Evolutionary conservation across 1,284 basidiomycete species (phyloP).

Genomic region (Heterobasidion parviporum): DNA sequence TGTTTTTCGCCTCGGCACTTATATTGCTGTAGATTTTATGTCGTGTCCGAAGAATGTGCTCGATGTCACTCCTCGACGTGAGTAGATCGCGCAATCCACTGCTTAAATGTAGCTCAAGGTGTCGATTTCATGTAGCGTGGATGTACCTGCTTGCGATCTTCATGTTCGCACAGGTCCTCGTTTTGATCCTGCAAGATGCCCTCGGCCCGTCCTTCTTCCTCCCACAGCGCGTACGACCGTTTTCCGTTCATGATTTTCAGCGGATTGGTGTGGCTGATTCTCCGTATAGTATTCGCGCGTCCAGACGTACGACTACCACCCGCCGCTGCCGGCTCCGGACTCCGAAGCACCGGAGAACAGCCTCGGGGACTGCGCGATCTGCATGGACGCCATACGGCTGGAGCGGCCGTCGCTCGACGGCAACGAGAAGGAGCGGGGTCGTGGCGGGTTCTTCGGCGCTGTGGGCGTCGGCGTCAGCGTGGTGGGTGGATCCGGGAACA

Average conservation of each 20-base stretch:
- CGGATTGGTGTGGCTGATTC: too few species aligned
- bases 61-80: slow-evolving; percentile 65
- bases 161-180: slow-evolving; percentile 53
- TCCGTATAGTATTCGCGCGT: slow-evolving; percentile 25
- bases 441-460: slow-evolving; percentile 33
- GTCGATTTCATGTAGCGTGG: slow-evolving; percentile 41
- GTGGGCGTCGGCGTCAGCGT: slow-evolving; percentile 34
- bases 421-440: slow-evolving; percentile 19
- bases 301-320: slow-evolving; percentile 79
- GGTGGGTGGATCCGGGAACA: slow-evolving; percentile 23
- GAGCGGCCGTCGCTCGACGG: slow-evolving; percentile 14
- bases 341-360: slow-evolving; percentile 64
- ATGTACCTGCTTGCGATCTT: slow-evolving; percentile 55
- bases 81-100: slow-evolving; percentile 15
- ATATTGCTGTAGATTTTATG: slow-evolving; percentile 57
- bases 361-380: slow-evolving; percentile 82
- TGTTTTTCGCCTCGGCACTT: not conserved
- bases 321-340: slow-evolving; percentile 61
- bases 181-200: slow-evolving; percentile 69
- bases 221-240: slow-evolving; percentile 42
- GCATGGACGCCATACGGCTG: slow-evolving; percentile 71
- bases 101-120: not conserved
- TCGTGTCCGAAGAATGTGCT: slow-evolving; percentile 80
- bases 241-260: not conserved
- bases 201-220: slow-evolving; percentile 83